Evolutionary conservation across 1,284 basidiomycete species (phyloP).

Genomic region (Cystobasidium slooffiae): DNA sequence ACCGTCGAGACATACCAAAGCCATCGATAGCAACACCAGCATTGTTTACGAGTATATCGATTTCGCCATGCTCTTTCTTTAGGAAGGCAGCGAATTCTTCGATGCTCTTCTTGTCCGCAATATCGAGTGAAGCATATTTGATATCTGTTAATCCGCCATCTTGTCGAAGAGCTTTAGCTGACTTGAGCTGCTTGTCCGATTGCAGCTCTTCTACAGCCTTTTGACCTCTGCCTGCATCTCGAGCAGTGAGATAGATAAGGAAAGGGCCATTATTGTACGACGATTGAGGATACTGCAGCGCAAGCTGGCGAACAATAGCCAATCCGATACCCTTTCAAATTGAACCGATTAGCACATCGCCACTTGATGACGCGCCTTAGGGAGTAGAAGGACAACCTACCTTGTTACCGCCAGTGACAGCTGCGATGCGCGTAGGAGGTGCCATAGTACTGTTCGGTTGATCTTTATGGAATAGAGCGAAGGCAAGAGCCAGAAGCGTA

Average conservation of each 20-base stretch:
- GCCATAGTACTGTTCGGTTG: constrained; percentile 11
- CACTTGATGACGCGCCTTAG: no score
- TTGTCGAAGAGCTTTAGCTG: constrained; percentile 46
- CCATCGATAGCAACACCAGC: constrained; percentile 54
- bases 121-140: constrained; percentile 46
- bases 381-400: neutral
- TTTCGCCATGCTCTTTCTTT: constrained; percentile 47
- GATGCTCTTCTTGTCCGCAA: constrained; percentile 45
- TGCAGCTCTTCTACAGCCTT: constrained; percentile 50
- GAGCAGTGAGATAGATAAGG: constrained; percentile 53
- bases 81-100: constrained; percentile 43
- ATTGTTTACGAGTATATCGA: constrained; percentile 54
- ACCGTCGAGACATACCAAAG: constrained; percentile 33
- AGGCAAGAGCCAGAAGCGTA: neutral
- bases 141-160: constrained; percentile 39
- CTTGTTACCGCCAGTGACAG: constrained; percentile 40
- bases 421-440: constrained; percentile 32
- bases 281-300: constrained; percentile 50
- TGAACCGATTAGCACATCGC: neutral
- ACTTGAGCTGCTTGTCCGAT: constrained; percentile 32
- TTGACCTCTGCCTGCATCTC: constrained; percentile 51
- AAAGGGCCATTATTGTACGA: constrained; percentile 48
- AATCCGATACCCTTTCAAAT: constrained; percentile 38
- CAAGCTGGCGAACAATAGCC: constrained; percentile 52
- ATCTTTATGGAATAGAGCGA: constrained; percentile 1